A percentile compares a stretch with the other conserved stretches of the same genome.
Conservation (phyloP, 2,329 filamentous ascomycete genomes). For the Phaeosphaeria sp. region DNA sequence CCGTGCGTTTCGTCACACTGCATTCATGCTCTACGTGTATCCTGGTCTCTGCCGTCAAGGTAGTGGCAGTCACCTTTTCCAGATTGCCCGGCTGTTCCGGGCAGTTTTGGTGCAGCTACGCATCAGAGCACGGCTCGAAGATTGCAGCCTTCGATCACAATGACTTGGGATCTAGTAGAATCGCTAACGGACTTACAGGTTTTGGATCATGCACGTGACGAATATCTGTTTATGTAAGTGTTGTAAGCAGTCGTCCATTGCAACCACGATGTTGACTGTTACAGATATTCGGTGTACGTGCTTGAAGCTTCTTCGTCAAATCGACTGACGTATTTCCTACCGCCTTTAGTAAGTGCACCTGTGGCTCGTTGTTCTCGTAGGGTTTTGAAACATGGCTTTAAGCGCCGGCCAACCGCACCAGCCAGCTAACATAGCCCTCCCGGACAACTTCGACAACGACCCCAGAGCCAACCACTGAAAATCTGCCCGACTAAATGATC, state of each 20-base stretch:
- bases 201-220: constrained; percentile 70
- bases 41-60: neutral
- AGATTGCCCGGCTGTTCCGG: neutral
- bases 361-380: constrained; percentile 29
- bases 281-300: constrained; percentile 62
- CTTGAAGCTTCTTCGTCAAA: constrained; percentile 59
- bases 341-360: constrained; percentile 52
- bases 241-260: neutral
- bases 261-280: constrained; percentile 61
- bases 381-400: constrained; percentile 34
- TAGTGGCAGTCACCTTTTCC: neutral
- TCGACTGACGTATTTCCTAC: constrained; percentile 57
- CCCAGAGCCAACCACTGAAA: constrained; percentile 25
- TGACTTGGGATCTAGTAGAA: constrained; percentile 40
- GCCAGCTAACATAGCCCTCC: constrained; percentile 42
- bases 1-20: constrained; percentile 2
- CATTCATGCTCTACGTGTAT: neutral
- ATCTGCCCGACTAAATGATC: neutral
- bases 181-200: constrained; percentile 53
- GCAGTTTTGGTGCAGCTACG: neutral
- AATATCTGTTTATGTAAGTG: constrained; percentile 78
- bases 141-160: neutral
- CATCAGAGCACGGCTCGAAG: neutral
- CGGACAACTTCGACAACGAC: constrained; percentile 10
- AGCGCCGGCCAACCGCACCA: constrained; percentile 38